These are phyloP conservation scores for Fusarium setosum DNA, from an alignment of 2,329 filamentous ascomycete species.

Conservation along the genomic window DNA sequence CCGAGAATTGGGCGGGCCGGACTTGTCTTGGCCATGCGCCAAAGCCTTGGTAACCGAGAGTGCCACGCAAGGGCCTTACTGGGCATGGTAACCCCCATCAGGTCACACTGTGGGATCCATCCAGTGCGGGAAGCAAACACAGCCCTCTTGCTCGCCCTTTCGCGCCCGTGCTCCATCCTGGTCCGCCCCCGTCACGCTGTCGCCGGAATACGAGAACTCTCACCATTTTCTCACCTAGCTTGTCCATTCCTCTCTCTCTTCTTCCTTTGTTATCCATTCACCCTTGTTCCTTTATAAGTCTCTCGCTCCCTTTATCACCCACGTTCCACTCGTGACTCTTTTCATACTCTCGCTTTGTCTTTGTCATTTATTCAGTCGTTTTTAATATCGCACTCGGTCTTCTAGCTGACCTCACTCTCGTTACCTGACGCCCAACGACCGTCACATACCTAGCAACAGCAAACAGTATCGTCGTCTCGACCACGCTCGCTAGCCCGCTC, in stretches of 20 bases:
- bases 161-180: neutral
- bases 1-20: neutral
- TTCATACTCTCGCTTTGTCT: constrained; percentile 23
- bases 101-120: neutral
- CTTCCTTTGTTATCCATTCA: neutral
- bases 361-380: constrained; percentile 4
- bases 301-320: constrained; percentile 20
- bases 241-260: constrained; percentile 12
- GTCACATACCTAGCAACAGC: constrained; percentile 1
- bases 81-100: neutral
- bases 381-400: constrained; percentile 20
- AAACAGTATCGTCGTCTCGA: constrained; percentile 3
- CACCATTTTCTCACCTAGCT: constrained; percentile 10
- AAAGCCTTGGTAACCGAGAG: neutral
- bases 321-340: constrained; percentile 24
- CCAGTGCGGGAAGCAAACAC: neutral
- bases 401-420: constrained; percentile 18
- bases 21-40: neutral
- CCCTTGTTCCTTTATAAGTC: constrained; percentile 35
- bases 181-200: constrained; percentile 1
- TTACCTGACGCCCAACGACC: constrained; percentile 22
- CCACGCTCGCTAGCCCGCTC: constrained; percentile 9
- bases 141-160: neutral
- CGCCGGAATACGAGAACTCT: constrained; percentile 26
- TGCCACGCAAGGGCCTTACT: neutral